Evolutionary conservation across 805 yeast species (phyloP).

Genomic region (Candida koratica): DNA sequence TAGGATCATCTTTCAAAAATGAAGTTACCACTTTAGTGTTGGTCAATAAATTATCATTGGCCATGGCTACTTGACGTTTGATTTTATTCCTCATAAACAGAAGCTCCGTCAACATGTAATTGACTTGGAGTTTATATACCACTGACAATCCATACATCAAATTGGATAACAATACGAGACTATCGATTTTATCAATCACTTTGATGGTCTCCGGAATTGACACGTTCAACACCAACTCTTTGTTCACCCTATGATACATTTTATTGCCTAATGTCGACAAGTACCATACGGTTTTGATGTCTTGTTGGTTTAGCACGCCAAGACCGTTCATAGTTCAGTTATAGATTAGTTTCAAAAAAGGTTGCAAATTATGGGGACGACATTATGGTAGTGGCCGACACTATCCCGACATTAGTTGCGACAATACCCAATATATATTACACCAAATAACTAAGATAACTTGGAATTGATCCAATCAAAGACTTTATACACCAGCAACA

Average conservation of each 20-base stretch:
- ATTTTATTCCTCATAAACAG: conserved; percentile 8
- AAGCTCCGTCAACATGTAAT: conserved; percentile 38
- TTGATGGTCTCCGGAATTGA: conserved; percentile 43
- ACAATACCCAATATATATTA: too few relatives aligned
- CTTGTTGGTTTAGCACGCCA: conserved; percentile 1
- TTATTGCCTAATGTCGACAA: conserved; percentile 10
- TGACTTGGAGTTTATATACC: conserved; percentile 47
- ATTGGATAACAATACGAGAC: conserved; percentile 35
- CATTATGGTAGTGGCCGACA: too few relatives aligned
- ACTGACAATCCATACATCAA: conserved; percentile 48
- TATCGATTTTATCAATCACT: conserved; percentile 6
- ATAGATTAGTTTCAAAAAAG: conserved; percentile 2
- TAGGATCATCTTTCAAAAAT: conserved; percentile 23
- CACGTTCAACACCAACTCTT: conserved; percentile 5
- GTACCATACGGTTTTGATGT: conserved; percentile 12
- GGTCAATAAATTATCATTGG: conserved; percentile 7
- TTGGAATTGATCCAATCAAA: conserved; percentile 16
- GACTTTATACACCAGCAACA: conserved; percentile 23
- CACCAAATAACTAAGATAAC: too few relatives aligned
- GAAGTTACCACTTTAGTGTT: background rate
- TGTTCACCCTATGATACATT: conserved; percentile 4
- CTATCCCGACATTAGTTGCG: too few relatives aligned
- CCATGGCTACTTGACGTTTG: background rate
- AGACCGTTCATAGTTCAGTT: background rate
- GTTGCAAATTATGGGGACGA: background rate